Evolutionary conservation across 2,329 filamentous ascomycete species (phyloP).

Genomic region (Pestalotiopsis sp.): DNA sequence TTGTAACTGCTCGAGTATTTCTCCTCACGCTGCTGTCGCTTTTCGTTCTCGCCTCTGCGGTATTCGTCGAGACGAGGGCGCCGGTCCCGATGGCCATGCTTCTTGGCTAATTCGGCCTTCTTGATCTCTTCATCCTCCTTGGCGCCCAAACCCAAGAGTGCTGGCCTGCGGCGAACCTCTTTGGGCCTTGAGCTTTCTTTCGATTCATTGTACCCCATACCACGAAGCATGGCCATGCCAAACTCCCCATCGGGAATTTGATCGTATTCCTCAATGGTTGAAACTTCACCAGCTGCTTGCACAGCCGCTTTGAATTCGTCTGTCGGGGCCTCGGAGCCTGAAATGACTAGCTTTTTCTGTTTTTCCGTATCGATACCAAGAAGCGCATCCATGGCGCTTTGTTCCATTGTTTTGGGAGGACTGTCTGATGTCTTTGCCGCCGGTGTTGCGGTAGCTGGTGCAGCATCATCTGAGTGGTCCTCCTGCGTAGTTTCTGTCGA

Average conservation of each 20-base stretch:
- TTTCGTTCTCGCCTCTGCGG: slow-evolving; percentile 46
- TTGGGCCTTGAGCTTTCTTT: slow-evolving; percentile 56
- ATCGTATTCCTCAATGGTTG: slow-evolving; percentile 82
- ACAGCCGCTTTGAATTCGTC: slow-evolving; percentile 68
- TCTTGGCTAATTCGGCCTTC: slow-evolving; percentile 58
- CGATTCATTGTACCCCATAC: slow-evolving; percentile 92
- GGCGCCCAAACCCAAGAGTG: slow-evolving; percentile 85
- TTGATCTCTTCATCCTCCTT: slow-evolving; percentile 79
- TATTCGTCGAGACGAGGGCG: slow-evolving; percentile 55
- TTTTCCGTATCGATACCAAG: slow-evolving; percentile 55
- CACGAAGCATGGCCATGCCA: slow-evolving; percentile 83
- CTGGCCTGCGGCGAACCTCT: slow-evolving; percentile 71
- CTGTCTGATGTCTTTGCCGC: slow-evolving; percentile 11
- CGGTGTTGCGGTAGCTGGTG: neutral
- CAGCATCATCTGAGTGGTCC: neutral
- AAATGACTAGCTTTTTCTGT: slow-evolving; percentile 54
- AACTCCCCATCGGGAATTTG: slow-evolving; percentile 94
- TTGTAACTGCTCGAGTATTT: slow-evolving; percentile 48
- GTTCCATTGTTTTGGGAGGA: slow-evolving; percentile 38
- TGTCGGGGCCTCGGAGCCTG: slow-evolving; percentile 59
- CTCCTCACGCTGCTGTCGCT: slow-evolving; percentile 43
- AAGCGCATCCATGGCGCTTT: slow-evolving; percentile 68
- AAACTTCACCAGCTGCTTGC: slow-evolving; percentile 70
- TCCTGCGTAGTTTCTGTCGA: neutral
- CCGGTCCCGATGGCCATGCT: slow-evolving; percentile 38